A percentile compares a stretch with the other conserved stretches of the same genome.
Conservation (phyloP, 2,329 filamentous ascomycete species). For the Penicillium sp. region DNA sequence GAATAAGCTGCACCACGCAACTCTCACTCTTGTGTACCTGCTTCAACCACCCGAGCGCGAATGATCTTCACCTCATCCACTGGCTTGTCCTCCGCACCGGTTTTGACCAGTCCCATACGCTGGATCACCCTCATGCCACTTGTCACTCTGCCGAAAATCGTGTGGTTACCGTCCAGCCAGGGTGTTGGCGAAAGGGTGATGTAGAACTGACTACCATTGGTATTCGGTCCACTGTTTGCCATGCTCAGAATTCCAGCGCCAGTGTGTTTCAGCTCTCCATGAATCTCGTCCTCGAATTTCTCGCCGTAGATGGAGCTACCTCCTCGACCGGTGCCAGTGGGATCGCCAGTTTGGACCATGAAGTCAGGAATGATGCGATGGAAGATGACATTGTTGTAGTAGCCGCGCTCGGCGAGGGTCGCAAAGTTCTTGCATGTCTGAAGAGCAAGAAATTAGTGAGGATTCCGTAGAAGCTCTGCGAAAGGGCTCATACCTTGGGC, state of each 20-base stretch:
- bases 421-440: conserved; percentile 83
- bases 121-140: conserved; percentile 78
- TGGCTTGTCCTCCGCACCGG: conserved; percentile 75
- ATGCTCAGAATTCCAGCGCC: conserved; percentile 92
- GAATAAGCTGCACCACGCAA: not conserved
- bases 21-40: conserved; percentile 47
- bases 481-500: conserved; percentile 55
- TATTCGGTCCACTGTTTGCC: conserved; percentile 91
- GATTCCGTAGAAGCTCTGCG: not conserved
- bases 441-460: conserved; percentile 16
- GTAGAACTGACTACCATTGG: conserved; percentile 95
- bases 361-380: conserved; percentile 95
- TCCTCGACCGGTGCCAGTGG: conserved; percentile 87
- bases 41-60: conserved; percentile 67
- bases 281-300: conserved; percentile 91
- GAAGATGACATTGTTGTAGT: conserved; percentile 84
- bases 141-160: conserved; percentile 90
- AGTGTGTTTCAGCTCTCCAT: conserved; percentile 75
- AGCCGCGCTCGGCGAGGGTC: conserved; percentile 74
- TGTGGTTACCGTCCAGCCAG: conserved; percentile 96
- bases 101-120: conserved; percentile 84
- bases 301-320: conserved; percentile 88
- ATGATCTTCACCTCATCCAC: conserved; percentile 78
- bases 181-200: conserved; percentile 91
- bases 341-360: conserved; percentile 95